Evolutionary conservation across 2,329 filamentous ascomycete species (phyloP), one percentile per base, ranked within the genome.

Genomic region (Incumbomyces delicatus): DNA sequence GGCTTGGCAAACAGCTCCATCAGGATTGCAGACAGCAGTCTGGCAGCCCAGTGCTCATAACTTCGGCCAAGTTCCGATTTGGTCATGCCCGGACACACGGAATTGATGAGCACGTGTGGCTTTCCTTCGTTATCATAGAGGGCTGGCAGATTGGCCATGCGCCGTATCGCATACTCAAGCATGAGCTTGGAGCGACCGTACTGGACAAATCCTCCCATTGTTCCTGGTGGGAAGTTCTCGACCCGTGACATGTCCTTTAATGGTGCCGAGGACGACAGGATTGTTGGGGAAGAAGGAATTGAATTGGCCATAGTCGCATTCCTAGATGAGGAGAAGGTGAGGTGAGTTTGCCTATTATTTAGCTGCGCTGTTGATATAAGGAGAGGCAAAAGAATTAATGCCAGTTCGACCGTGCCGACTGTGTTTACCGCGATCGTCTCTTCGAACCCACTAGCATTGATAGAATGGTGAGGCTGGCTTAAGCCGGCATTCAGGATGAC

Each of bases 371-470:
- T 65, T 6, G 54, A 58, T 18, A 61, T 58, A 11, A 76, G 56
- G 44, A 70, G 69, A 0, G 71, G 72, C 1, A 76, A 60, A 10
- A 82, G 63, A 1, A 78, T 58, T 2, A 79, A 51, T 0, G 66
- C 74, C 6, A 82, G 61, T 1, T 80, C 63, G 6, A 70, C 66
- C 1, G 75, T 81, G 2, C 75, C 76, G 1, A 81, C 61, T 1
- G 71, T 66, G 55, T 81, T 80, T 52, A 79, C 72, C 57, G 81
- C 76, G 10, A 81, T 52, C 1, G 67, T 72, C 44, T 69, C 63
- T 48, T 77, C 74, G 63, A 67, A 76, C 5, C 70, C 73, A 29
- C 71, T 68, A 1, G 59, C 41, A 0, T 65, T 66, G 1, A 56
- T 47, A 2, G 48, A 52, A 50, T 66, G 71, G 17, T 61, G 56